phyloP scores from a whole-genome alignment of 202 grass and related monocot genomes.

The Tripidium arundinaceum region DNA sequence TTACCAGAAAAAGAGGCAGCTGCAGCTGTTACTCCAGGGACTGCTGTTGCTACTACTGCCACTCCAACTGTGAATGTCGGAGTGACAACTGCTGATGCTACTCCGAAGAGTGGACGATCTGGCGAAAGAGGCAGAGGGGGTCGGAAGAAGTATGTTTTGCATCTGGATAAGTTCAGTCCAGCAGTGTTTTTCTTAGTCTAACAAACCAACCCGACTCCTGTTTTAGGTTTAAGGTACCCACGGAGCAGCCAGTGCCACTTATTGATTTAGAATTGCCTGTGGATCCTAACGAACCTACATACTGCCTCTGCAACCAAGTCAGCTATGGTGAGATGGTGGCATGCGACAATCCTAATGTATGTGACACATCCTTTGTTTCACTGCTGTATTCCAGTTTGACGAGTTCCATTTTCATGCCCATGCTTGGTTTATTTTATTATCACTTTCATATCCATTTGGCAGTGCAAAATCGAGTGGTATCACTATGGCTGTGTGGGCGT shows the following conservation, averaged over 20 bases:
- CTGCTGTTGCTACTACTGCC: slow-evolving; percentile 15
- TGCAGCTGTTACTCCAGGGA: slow-evolving; percentile 2
- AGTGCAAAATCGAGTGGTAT: slow-evolving; percentile 99
- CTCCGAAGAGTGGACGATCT: slow-evolving; percentile 57
- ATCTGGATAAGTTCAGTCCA: slow-evolving; percentile 10
- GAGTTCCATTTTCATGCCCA: neutral
- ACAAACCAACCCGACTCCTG: slow-evolving; percentile 8
- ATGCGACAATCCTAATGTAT: slow-evolving; percentile 74
- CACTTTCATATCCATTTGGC: slow-evolving; percentile 12
- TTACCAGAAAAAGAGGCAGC: slow-evolving; percentile 54
- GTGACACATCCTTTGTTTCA: slow-evolving; percentile 1
- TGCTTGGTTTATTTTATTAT: slow-evolving; percentile 2
- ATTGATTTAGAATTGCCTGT: slow-evolving; percentile 90
- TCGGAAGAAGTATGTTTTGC: slow-evolving; percentile 76
- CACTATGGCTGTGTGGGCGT: slow-evolving; percentile 84
- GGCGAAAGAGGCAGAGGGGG: slow-evolving; percentile 83
- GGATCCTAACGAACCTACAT: slow-evolving; percentile 93
- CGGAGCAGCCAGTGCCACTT: slow-evolving; percentile 48
- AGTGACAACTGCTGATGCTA: slow-evolving; percentile 33
- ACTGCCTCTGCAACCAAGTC: slow-evolving; percentile 96
- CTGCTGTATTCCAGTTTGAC: neutral
- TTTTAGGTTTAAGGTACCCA: slow-evolving; percentile 58
- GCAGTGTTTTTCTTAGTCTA: neutral
- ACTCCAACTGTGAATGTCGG: slow-evolving; percentile 33
- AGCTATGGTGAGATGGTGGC: slow-evolving; percentile 94